phyloP scores from a whole-genome alignment of 2,329 filamentous ascomycete species.

The Escovopsis sp. region DNA sequence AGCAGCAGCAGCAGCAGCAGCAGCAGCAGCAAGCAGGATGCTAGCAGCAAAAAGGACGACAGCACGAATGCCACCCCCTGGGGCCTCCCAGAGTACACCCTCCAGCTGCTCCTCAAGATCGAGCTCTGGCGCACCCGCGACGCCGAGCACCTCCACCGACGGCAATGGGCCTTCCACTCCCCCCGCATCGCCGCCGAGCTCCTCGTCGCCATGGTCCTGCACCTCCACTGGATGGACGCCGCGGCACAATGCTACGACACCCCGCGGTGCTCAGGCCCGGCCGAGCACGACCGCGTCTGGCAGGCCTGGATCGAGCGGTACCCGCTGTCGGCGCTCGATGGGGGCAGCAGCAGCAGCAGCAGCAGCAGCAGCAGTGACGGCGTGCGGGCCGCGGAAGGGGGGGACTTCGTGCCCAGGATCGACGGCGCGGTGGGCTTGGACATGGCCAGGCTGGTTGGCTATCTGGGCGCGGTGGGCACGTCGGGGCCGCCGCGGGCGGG shows the following conservation, averaged over 20 bases:
- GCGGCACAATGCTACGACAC: constrained; percentile 8
- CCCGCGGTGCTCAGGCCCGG: neutral
- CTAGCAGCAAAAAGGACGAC: no score
- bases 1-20: no score
- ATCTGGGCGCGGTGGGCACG: constrained; percentile 13
- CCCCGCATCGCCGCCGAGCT: constrained; percentile 8
- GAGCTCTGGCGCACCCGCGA: constrained; percentile 12
- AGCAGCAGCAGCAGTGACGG: constrained; percentile 1
- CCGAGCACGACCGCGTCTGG: constrained; percentile 13
- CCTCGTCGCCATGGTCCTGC: constrained; percentile 7
- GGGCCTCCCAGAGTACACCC: constrained; percentile 1
- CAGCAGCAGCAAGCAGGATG: no score
- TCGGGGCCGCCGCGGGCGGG: neutral
- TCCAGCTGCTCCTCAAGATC: constrained; percentile 12
- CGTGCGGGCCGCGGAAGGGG: neutral
- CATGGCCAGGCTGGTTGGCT: constrained; percentile 11
- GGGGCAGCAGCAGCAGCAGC: neutral
- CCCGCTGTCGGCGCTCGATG: constrained; percentile 4
- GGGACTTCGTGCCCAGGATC: constrained; percentile 7
- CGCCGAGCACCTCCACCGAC: constrained; percentile 7
- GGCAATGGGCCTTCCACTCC: constrained; percentile 10
- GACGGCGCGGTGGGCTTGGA: constrained; percentile 9
- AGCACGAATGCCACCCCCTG: no score
- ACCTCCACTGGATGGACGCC: constrained; percentile 10
- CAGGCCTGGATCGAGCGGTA: constrained; percentile 15